Conservation (phyloP, 1,139 yeast species). For the Sugiyamaella neomexicana region DNA sequence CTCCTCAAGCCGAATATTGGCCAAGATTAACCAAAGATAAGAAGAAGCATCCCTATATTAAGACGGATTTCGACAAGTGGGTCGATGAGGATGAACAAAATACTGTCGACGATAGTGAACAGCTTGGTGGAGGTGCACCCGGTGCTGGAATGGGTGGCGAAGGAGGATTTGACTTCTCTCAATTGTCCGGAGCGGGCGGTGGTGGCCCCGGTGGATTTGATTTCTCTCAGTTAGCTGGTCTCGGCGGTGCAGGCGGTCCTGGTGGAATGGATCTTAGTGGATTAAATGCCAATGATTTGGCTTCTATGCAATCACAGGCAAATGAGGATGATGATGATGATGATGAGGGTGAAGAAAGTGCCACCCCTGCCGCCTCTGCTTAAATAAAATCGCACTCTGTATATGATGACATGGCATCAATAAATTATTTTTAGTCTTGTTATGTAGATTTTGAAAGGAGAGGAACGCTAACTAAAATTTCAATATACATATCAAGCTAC, state of each 20-base stretch:
- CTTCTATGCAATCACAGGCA: slow-evolving; percentile 24
- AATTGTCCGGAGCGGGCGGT: slow-evolving; percentile 37
- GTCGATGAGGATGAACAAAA: slow-evolving; percentile 92
- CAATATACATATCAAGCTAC: too few relatives aligned
- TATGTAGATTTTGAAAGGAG: background rate
- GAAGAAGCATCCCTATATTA: slow-evolving; percentile 67
- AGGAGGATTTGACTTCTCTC: slow-evolving; percentile 35
- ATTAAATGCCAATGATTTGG: slow-evolving; percentile 23
- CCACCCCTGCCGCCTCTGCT: background rate
- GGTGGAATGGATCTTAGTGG: slow-evolving; percentile 32
- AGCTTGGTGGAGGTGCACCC: slow-evolving; percentile 41
- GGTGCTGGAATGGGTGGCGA: slow-evolving; percentile 41
- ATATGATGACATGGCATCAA: background rate
- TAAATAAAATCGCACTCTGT: background rate
- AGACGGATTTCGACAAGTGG: slow-evolving; percentile 97
- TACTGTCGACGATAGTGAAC: slow-evolving; percentile 43
- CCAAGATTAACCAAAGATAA: slow-evolving; percentile 82
- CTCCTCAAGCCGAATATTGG: slow-evolving; percentile 76
- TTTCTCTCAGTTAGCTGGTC: slow-evolving; percentile 36
- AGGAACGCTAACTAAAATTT: too few relatives aligned
- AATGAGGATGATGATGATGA: slow-evolving; percentile 29
- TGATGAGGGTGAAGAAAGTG: slow-evolving; percentile 14
- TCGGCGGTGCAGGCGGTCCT: slow-evolving; percentile 37
- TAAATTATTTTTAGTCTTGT: background rate
- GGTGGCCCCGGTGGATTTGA: slow-evolving; percentile 39